Evolutionary conservation across 768 basidiomycete species (phyloP), one percentile per base, ranked within the genome.

Genomic region (Myochromella boudieri): DNA sequence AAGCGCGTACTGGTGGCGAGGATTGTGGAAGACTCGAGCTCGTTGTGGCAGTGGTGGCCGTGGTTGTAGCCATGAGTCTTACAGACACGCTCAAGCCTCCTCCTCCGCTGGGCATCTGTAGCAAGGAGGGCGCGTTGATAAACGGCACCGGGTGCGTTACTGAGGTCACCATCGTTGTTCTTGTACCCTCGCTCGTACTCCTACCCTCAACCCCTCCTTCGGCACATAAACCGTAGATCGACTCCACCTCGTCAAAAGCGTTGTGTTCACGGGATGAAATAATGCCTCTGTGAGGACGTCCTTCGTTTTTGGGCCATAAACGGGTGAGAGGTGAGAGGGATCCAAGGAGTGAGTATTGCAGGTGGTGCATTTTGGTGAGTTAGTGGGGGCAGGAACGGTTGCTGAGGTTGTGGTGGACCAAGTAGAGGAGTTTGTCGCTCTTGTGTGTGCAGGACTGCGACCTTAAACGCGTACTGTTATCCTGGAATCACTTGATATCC

Each of bases 261-360:
- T 68, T 6, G 77, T 77, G 1, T 72, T 74, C 1, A 74, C 72
- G 2, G 89, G 88, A 55, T 91, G 91, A 61, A 91, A 91, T 18
- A 91, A 61, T 4, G 85, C 81, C 45, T 91, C 89, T 58, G 90
- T 90, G 32, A 91, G 72, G 27, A 72, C 71, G 59, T 87, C 87
- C 0, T 87, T 90, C 12, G 81, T 79, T 41, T 77, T 77, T 1
- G 82, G 75, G 1, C 84, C 82, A 51, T 77, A 74, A 3, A 78
- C 76, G n/a, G 67, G 60, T 1, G 81, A 81, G 6, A 86, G 70
- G 25, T 65, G 60, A n/a, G 64, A 60, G 5, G 71, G 60, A 52
- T 70, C 68, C 49, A 76, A 74, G 1, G 63, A 54, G 3, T 49
- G 56, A 14, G 40, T 40, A 39, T 32, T 37, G 18, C 44, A 37